Percentiles rank a stretch among this genome's conserved stretches.
Conservation (phyloP, 2,329 filamentous ascomycete genomes). For the Fusarium falciforme region DNA sequence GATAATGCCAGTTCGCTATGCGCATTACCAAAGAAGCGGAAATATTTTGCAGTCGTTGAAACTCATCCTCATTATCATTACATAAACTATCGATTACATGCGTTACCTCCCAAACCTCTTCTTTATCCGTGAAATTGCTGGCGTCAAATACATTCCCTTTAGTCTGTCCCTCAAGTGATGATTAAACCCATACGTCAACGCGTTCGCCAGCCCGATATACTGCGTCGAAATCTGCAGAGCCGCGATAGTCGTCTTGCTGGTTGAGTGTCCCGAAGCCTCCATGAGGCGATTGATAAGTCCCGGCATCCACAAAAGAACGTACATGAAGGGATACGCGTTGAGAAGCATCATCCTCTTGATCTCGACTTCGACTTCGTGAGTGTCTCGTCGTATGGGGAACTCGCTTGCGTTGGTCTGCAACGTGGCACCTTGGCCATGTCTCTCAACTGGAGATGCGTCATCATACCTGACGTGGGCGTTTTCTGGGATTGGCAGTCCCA, state of each 20-base stretch:
- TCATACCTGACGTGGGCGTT: not conserved
- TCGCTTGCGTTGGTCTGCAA: constrained; percentile 38
- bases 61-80: not conserved
- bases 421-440: not conserved
- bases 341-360: constrained; percentile 42
- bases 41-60: not conserved
- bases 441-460: not conserved
- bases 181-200: constrained; percentile 40
- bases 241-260: constrained; percentile 19
- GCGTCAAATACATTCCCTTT: constrained; percentile 26
- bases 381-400: constrained; percentile 35
- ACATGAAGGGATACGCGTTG: constrained; percentile 41
- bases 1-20: fast-evolving
- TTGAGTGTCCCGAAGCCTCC: constrained; percentile 26
- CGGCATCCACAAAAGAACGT: constrained; percentile 38
- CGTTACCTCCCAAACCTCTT: constrained; percentile 6
- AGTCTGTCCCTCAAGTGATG: constrained; percentile 38
- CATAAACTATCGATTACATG: not conserved
- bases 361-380: constrained; percentile 31
- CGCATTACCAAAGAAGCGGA: not conserved
- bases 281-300: constrained; percentile 38
- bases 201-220: constrained; percentile 38
- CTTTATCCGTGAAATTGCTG: constrained; percentile 25
- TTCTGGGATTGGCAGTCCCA: not conserved
- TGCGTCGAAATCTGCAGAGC: constrained; percentile 37